phyloP scores from a whole-genome alignment of 2,329 filamentous ascomycete genomes.

The Cordyceps pruinosa region DNA sequence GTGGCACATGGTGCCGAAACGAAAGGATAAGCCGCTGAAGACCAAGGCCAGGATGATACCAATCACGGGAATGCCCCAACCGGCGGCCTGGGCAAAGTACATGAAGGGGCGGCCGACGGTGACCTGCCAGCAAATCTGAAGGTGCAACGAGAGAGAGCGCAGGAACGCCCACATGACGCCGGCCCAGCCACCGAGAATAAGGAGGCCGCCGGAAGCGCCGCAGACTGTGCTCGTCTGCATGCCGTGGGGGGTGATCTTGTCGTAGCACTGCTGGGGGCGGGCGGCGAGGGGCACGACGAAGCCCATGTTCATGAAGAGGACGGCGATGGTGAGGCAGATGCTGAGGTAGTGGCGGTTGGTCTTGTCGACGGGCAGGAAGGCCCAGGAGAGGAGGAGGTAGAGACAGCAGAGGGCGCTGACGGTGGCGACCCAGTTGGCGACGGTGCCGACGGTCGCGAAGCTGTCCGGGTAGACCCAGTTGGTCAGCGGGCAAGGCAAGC shows the following conservation, averaged over 20 bases:
- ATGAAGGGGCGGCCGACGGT: constrained; percentile 85
- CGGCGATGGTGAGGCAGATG: constrained; percentile 71
- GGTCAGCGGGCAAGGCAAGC: constrained; percentile 81
- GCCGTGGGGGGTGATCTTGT: constrained; percentile 86
- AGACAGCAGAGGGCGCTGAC: constrained; percentile 62
- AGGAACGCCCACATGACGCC: constrained; percentile 88
- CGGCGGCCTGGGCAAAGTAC: constrained; percentile 69
- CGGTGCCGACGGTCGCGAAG: constrained; percentile 52
- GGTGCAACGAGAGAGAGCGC: constrained; percentile 81
- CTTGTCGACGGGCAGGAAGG: constrained; percentile 74
- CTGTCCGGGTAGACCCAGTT: constrained; percentile 64
- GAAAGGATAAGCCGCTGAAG: constrained; percentile 87
- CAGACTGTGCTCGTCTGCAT: constrained; percentile 79
- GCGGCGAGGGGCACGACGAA: constrained; percentile 83
- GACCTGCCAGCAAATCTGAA: constrained; percentile 97
- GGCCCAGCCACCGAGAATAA: constrained; percentile 79
- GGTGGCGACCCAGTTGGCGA: constrained; percentile 79
- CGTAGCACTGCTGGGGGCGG: constrained; percentile 74
- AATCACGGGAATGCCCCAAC: constrained; percentile 76
- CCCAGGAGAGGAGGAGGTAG: constrained; percentile 75
- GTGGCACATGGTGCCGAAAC: constrained; percentile 86
- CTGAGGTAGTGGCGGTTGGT: constrained; percentile 91
- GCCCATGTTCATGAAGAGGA: constrained; percentile 77
- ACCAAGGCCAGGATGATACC: constrained; percentile 71
- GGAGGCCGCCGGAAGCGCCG: constrained; percentile 78